Evolutionary conservation across 495 filamentous ascomycete genomes (phyloP).

Genomic region (Usnea hakonensis): DNA sequence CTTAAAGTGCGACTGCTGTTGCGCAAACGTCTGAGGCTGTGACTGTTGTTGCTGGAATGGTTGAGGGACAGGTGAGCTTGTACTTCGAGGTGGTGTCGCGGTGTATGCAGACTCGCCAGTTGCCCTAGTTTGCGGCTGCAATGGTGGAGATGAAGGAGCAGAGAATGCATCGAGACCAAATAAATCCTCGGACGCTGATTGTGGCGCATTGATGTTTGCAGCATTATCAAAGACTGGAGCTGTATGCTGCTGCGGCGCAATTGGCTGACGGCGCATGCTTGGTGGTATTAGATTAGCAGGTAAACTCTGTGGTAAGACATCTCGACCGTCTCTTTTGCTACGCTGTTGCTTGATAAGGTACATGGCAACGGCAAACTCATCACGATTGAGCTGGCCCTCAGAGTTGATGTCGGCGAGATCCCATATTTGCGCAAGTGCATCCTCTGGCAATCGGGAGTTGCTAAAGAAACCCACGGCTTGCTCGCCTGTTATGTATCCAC

Average conservation of each 20-base stretch:
- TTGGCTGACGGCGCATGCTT: conserved; percentile 65
- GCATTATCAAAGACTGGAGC: conserved; percentile 46
- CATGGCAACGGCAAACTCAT: conserved; percentile 98
- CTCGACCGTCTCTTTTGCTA: conserved; percentile 52
- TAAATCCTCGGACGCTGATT: conserved; percentile 81
- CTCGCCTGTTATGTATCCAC: conserved; percentile 80
- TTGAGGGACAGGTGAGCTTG: conserved; percentile 15
- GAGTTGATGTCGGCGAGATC: conserved; percentile 92
- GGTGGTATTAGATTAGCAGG: conserved; percentile 81
- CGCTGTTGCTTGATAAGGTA: conserved; percentile 87
- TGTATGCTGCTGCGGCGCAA: conserved; percentile 42
- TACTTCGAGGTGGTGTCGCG: conserved; percentile 31
- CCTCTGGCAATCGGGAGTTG: conserved; percentile 82
- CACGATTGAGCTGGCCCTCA: conserved; percentile 71
- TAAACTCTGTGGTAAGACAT: conserved; percentile 59
- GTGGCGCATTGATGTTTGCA: conserved; percentile 42
- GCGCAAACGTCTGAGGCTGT: conserved; percentile 16
- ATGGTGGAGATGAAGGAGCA: conserved; percentile 45
- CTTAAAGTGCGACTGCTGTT: conserved; percentile 56
- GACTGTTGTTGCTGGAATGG: conserved; percentile 29
- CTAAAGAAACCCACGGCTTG: conserved; percentile 94
- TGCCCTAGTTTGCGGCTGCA: conserved; percentile 51
- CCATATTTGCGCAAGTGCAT: conserved; percentile 92
- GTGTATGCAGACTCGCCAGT: conserved; percentile 54
- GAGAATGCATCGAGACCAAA: conserved; percentile 74